A percentile compares a stretch with the other conserved stretches of the same genome.
phyloP scores from a whole-genome alignment of 768 basidiomycete species.

The Termitomyces sp. region DNA sequence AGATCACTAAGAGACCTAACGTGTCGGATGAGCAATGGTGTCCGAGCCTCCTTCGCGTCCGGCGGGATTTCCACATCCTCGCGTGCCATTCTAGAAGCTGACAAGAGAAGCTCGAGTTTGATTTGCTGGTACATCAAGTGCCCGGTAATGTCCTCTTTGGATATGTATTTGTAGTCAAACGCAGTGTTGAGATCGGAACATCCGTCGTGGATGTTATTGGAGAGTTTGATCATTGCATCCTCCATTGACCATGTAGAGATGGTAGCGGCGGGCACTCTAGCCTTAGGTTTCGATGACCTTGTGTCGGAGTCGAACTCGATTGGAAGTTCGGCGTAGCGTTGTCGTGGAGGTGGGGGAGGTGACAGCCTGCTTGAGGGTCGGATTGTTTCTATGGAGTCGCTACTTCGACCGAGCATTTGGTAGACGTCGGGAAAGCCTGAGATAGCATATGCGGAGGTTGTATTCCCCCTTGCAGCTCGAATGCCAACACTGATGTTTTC shows the following conservation, averaged over 20 bases:
- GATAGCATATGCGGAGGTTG: not conserved
- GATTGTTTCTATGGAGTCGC: not conserved
- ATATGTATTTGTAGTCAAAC: slow-evolving; percentile 6
- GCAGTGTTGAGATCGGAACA: not conserved
- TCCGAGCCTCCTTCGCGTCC: too few species aligned
- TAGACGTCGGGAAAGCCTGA: not conserved
- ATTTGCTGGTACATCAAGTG: not conserved
- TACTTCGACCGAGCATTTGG: not conserved
- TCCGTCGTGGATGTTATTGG: not conserved
- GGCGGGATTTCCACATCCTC: not conserved
- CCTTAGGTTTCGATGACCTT: not conserved
- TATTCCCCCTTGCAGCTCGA: too few species aligned
- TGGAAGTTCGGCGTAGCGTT: not conserved
- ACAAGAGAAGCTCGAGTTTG: not conserved
- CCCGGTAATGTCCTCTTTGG: not conserved
- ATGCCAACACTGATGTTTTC: not conserved
- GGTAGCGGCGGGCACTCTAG: not conserved
- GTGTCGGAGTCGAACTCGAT: not conserved
- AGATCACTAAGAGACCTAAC: not conserved
- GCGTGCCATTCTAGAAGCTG: not conserved
- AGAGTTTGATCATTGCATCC: not conserved
- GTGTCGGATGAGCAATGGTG: not conserved
- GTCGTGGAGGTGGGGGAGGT: not conserved
- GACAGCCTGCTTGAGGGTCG: not conserved
- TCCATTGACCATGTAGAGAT: not conserved